Conservation (phyloP, 192 early-diverging fungal species). For the Backusella morwellensis region DNA sequence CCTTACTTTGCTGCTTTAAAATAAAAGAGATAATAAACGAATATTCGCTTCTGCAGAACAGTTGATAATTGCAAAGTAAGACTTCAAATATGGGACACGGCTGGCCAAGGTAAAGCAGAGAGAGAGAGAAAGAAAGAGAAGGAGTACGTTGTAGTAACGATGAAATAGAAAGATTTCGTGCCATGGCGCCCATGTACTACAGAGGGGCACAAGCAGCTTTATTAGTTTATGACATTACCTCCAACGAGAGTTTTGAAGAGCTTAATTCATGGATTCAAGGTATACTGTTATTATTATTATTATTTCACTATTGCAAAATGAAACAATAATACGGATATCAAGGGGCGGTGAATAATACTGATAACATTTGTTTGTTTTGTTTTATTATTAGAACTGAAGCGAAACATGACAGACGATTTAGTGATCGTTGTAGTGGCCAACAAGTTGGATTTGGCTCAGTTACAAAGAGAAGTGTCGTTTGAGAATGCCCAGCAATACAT, state of each 20-base stretch:
- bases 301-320: not conserved
- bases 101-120: slow-evolving; percentile 60
- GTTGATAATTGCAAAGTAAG: slow-evolving; percentile 75
- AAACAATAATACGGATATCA: not conserved
- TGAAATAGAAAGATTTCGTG: slow-evolving; percentile 62
- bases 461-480: slow-evolving; percentile 55
- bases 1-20: not conserved
- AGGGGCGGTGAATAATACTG: not conserved
- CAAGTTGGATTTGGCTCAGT: slow-evolving; percentile 63
- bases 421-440: slow-evolving; percentile 72
- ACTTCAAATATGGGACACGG: slow-evolving; percentile 90
- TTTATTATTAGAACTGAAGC: slow-evolving; percentile 48
- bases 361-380: not conserved
- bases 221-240: slow-evolving; percentile 74
- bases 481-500: slow-evolving; percentile 60
- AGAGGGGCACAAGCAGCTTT: slow-evolving; percentile 72
- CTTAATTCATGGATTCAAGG: slow-evolving; percentile 67
- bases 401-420: slow-evolving; percentile 65
- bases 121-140: not conserved
- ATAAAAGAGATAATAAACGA: not conserved
- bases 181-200: slow-evolving; percentile 78
- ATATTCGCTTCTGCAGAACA: slow-evolving; percentile 34
- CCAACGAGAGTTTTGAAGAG: slow-evolving; percentile 65
- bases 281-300: not conserved
- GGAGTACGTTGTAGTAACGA: not conserved